phyloP scores from a whole-genome alignment of 2,329 filamentous ascomycete species.

The Periconia sp. region DNA sequence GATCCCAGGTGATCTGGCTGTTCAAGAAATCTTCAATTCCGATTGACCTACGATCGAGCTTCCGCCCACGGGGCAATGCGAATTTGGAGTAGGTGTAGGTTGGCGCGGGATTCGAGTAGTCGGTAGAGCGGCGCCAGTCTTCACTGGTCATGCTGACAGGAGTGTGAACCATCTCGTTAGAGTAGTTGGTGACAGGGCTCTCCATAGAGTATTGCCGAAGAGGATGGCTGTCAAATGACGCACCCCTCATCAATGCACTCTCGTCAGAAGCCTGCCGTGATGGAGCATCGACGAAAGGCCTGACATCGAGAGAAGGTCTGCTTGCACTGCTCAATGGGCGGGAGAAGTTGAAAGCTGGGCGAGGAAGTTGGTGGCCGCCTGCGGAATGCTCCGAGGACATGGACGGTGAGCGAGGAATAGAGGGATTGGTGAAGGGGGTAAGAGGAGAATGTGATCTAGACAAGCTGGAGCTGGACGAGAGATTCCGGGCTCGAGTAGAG shows the following conservation, averaged over 20 bases:
- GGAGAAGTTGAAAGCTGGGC: conserved; percentile 91
- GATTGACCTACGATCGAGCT: conserved; percentile 66
- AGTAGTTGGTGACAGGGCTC: conserved; percentile 63
- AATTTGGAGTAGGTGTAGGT: conserved; percentile 91
- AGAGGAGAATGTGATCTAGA: conserved; percentile 67
- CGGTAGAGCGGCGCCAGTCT: conserved; percentile 63
- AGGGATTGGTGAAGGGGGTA: conserved; percentile 65
- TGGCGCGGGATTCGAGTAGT: conserved; percentile 62
- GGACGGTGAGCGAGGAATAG: conserved; percentile 77
- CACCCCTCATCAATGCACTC: conserved; percentile 41
- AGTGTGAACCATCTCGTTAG: conserved; percentile 70
- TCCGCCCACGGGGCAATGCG: conserved; percentile 80
- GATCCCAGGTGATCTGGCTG: conserved; percentile 67
- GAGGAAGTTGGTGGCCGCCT: conserved; percentile 62
- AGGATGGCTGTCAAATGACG: conserved; percentile 46
- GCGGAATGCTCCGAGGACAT: conserved; percentile 80
- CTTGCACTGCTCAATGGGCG: conserved; percentile 80
- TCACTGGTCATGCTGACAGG: conserved; percentile 77
- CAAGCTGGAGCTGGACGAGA: conserved; percentile 73
- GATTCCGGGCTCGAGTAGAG: conserved; percentile 72
- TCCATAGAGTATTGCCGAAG: conserved; percentile 49
- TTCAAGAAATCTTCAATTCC: conserved; percentile 47
- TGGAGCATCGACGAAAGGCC: conserved; percentile 42
- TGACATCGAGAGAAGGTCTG: conserved; percentile 55
- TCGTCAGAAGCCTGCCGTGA: conserved; percentile 45